These are phyloP conservation scores for Cephalotrichum gorgonifer DNA, from an alignment of 2,329 filamentous ascomycete species.

Conservation along the genomic window DNA sequence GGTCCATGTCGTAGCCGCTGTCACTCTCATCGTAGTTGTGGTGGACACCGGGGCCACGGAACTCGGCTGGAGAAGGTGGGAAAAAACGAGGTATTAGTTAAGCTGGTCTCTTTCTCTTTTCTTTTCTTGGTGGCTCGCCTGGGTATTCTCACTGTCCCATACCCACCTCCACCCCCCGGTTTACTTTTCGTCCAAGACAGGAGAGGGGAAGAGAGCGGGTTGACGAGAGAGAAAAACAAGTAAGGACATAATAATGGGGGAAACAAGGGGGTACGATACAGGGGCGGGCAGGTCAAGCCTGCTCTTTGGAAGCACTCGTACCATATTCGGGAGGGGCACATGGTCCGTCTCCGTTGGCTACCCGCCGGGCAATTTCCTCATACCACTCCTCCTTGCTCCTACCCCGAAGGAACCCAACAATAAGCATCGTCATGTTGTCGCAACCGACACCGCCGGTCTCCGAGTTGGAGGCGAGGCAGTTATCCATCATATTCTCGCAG, in stretches of 20 bases:
- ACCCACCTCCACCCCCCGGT: background rate
- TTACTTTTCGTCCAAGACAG: background rate
- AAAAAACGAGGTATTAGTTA: constrained; percentile 9
- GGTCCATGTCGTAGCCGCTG: constrained; percentile 65
- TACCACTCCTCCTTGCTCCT: constrained; percentile 98
- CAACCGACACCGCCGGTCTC: constrained; percentile 96
- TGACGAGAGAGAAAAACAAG: background rate
- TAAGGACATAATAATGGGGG: constrained; percentile 1
- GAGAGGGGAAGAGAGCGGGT: constrained; percentile 4
- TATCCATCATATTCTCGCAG: constrained; percentile 99
- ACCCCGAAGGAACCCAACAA: constrained; percentile 81
- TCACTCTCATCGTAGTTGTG: constrained; percentile 76
- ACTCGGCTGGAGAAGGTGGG: constrained; percentile 52
- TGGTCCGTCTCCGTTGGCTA: constrained; percentile 92
- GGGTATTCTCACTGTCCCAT: background rate
- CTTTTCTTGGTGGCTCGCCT: background rate
- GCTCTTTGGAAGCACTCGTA: constrained; percentile 51
- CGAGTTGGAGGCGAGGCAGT: constrained; percentile 94
- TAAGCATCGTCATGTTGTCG: constrained; percentile 98
- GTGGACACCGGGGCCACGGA: constrained; percentile 72
- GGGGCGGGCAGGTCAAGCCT: constrained; percentile 4
- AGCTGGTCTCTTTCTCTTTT: background rate
- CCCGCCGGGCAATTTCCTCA: constrained; percentile 84
- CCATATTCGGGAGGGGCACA: constrained; percentile 99
- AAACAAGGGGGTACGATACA: constrained; percentile 6